Conservation (phyloP, 2,329 filamentous ascomycete genomes). For the Ophiocordyceps australis region DNA sequence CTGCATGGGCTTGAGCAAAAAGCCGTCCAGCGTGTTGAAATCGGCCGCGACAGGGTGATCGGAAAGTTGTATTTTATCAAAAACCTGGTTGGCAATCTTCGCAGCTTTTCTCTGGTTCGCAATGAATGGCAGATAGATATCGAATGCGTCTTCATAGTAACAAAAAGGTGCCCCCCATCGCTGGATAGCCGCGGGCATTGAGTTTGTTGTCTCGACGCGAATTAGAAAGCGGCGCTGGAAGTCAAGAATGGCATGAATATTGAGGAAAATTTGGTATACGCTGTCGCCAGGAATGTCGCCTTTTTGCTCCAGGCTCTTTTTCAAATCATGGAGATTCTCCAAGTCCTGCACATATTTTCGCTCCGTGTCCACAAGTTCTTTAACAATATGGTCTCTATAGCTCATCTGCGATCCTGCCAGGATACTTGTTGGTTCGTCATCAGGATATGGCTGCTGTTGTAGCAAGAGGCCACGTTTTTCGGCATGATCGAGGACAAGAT, state of each 20-base stretch:
- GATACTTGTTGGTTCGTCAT: constrained; percentile 26
- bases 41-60: constrained; percentile 69
- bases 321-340: constrained; percentile 82
- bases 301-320: constrained; percentile 75
- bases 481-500: constrained; percentile 75
- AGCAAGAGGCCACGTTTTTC: constrained; percentile 59
- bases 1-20: constrained; percentile 93
- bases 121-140: constrained; percentile 92
- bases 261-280: constrained; percentile 89
- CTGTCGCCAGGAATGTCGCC: constrained; percentile 77
- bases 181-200: constrained; percentile 55
- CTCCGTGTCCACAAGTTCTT: constrained; percentile 86
- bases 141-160: constrained; percentile 69
- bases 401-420: constrained; percentile 47
- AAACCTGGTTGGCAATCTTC: constrained; percentile 64
- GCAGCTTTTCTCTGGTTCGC: constrained; percentile 90
- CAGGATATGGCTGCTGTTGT: constrained; percentile 37
- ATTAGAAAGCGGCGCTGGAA: constrained; percentile 93
- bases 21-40: constrained; percentile 75
- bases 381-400: constrained; percentile 71
- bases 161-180: constrained; percentile 93
- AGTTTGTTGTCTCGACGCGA: constrained; percentile 88
- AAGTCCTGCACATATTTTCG: constrained; percentile 96
- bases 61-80: constrained; percentile 67
- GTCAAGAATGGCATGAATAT: constrained; percentile 86